Conservation (phyloP, 2,329 filamentous ascomycete species). For the Hypocreales sp. region DNA sequence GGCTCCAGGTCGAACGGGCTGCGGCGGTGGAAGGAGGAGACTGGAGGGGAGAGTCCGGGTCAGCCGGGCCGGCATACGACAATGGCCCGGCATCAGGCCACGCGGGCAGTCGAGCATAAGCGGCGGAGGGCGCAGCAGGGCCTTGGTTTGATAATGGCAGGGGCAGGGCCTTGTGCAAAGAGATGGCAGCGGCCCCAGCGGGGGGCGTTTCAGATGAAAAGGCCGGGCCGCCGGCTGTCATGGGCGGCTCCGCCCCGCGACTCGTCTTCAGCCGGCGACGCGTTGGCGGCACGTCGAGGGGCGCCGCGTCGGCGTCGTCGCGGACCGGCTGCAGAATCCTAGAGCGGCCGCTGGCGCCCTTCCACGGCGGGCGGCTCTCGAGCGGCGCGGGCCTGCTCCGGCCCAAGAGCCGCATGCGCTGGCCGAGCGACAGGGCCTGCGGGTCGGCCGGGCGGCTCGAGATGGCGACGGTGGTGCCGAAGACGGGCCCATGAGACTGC, state of each 20-base stretch:
- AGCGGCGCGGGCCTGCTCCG: slow-evolving; percentile 20
- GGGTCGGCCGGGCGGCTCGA: too few species aligned
- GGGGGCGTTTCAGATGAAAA: slow-evolving; percentile 17
- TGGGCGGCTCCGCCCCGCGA: neutral
- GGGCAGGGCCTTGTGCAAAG: slow-evolving; percentile 6
- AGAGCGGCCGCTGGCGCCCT: slow-evolving; percentile 54
- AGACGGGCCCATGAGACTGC: too few species aligned
- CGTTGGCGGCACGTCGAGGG: too few species aligned
- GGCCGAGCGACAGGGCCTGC: slow-evolving; percentile 9
- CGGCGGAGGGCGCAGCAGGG: slow-evolving; percentile 1
- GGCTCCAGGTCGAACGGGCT: too few species aligned
- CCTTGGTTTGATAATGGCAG: slow-evolving; percentile 15
- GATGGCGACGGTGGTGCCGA: too few species aligned
- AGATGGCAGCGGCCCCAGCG: slow-evolving; percentile 10
- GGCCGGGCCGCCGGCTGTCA: slow-evolving; percentile 10
- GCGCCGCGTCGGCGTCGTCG: slow-evolving; percentile 40
- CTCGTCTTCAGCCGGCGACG: too few species aligned
- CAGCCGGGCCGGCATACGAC: too few species aligned
- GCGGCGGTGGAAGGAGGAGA: too few species aligned
- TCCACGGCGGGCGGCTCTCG: slow-evolving; percentile 46
- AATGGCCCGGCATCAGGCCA: too few species aligned
- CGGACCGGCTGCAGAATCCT: slow-evolving; percentile 47
- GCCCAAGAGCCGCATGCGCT: slow-evolving; percentile 16
- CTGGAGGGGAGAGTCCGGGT: too few species aligned
- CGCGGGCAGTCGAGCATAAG: too few species aligned